A percentile compares a stretch with the other conserved stretches of the same genome.
Conservation (phyloP, 768 basidiomycete genomes). For the Mycena albidolilacea region DNA sequence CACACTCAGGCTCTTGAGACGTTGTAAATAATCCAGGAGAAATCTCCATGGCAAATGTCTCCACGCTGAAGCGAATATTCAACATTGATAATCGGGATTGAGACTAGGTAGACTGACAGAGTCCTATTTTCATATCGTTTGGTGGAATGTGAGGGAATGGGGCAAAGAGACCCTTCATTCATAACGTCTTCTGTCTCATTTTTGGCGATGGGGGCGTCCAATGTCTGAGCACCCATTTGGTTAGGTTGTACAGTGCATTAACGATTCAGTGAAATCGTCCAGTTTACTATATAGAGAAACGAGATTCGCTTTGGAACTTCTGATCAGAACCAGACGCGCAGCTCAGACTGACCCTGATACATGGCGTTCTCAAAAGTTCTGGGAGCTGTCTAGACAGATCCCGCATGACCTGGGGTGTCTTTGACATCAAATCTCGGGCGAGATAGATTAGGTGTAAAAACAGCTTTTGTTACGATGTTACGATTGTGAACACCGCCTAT, state of each 20-base stretch:
- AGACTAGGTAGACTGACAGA: not conserved
- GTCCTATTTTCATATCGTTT: constrained; percentile 25
- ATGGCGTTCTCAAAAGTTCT: too few species aligned
- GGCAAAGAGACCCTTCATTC: not conserved
- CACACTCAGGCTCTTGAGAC: constrained; percentile 28
- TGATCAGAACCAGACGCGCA: too few species aligned
- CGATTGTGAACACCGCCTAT: too few species aligned
- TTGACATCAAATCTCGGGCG: too few species aligned
- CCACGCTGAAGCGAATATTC: constrained; percentile 13
- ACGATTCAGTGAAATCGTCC: too few species aligned
- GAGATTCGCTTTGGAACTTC: not conserved
- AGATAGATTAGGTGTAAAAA: too few species aligned
- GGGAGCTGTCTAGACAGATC: too few species aligned
- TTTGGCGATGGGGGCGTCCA: not conserved
- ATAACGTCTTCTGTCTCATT: not conserved
- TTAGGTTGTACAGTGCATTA: too few species aligned
- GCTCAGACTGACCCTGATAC: too few species aligned
- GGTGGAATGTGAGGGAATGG: constrained; percentile 15
- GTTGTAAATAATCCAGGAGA: constrained; percentile 21
- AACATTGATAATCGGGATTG: not conserved
- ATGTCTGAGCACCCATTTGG: not conserved
- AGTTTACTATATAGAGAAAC: too few species aligned
- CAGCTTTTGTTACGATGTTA: too few species aligned
- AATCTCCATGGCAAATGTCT: constrained; percentile 19
- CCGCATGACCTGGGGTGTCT: too few species aligned